Conservation (phyloP, 2,329 filamentous ascomycete genomes). For the Nigrospora osmanthi region DNA sequence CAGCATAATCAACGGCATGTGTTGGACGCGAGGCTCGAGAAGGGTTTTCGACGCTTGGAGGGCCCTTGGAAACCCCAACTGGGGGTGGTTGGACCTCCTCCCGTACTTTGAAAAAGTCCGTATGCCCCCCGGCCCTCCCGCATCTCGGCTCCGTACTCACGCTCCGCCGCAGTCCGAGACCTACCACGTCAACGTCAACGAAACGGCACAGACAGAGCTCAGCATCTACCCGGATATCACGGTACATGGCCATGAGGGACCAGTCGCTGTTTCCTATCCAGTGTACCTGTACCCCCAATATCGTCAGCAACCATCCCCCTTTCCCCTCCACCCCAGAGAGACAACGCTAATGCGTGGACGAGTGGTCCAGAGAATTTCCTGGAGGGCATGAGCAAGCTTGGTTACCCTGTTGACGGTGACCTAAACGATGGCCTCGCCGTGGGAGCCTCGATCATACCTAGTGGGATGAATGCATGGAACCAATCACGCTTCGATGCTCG, state of each 20-base stretch:
- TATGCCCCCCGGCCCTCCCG: neutral
- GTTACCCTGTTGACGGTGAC: slow-evolving; percentile 25
- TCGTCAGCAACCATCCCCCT: too few species aligned
- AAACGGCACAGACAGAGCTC: too few species aligned
- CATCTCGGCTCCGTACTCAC: too few species aligned
- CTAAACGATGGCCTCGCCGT: slow-evolving; percentile 26
- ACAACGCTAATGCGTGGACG: too few species aligned
- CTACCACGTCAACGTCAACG: too few species aligned
- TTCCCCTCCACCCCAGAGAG: too few species aligned
- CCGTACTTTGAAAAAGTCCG: slow-evolving; percentile 41
- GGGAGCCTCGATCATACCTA: slow-evolving; percentile 27
- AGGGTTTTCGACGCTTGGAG: slow-evolving; percentile 35
- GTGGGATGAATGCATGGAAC: slow-evolving; percentile 27
- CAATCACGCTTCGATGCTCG: slow-evolving; percentile 32
- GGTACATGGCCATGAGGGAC: too few species aligned
- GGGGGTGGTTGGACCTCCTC: slow-evolving; percentile 34
- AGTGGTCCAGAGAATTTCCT: slow-evolving; percentile 24
- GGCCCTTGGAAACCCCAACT: slow-evolving; percentile 29
- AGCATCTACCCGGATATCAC: too few species aligned
- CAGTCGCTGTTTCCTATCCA: too few species aligned
- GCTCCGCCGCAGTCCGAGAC: too few species aligned
- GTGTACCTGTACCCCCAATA: too few species aligned
- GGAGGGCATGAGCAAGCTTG: slow-evolving; percentile 26
- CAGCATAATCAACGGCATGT: slow-evolving; percentile 31
- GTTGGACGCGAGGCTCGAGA: slow-evolving; percentile 29